Evolutionary conservation across 116 monocot species (phyloP).

Genomic region (Posidonia oceanica): DNA sequence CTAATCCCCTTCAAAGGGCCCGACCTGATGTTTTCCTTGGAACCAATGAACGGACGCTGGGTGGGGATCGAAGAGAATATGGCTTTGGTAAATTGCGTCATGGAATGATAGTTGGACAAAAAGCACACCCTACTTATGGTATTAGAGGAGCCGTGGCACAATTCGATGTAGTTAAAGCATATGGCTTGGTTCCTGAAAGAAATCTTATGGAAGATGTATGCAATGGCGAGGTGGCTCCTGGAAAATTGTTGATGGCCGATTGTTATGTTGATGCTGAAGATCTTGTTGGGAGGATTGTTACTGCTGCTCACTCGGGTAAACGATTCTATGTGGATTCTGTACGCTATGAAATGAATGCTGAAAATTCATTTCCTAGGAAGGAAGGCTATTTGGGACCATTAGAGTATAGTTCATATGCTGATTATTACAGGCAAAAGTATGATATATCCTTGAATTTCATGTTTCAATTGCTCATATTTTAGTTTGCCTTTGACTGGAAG

Average conservation of each 20-base stretch:
- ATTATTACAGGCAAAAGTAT: constrained; percentile 97
- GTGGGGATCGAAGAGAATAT: constrained; percentile 95
- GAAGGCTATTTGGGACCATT: constrained; percentile 92
- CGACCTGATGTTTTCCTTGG: constrained; percentile 95
- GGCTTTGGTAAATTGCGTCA: constrained; percentile 83
- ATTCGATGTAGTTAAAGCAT: constrained; percentile 89
- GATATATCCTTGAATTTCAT: constrained; percentile 3
- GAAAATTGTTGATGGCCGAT: constrained; percentile 73
- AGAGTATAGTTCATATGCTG: constrained; percentile 95
- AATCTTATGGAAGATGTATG: constrained; percentile 8
- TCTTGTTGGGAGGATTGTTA: constrained; percentile 82
- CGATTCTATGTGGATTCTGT: constrained; percentile 93
- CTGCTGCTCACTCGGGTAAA: constrained; percentile 94
- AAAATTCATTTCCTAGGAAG: constrained; percentile 90
- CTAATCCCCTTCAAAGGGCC: constrained; percentile 85
- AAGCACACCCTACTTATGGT: constrained; percentile 88
- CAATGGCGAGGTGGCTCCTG: constrained; percentile 21
- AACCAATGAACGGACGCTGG: constrained; percentile 86
- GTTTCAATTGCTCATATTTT: background rate
- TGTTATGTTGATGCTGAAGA: constrained; percentile 51
- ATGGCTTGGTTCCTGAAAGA: constrained; percentile 64
- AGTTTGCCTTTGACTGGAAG: background rate
- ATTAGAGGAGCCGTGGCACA: constrained; percentile 89
- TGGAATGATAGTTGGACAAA: constrained; percentile 59
- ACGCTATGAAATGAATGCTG: constrained; percentile 86